Evolutionary conservation across 2,329 filamentous ascomycete genomes (phyloP).

Genomic region (Aspergillus sp.): DNA sequence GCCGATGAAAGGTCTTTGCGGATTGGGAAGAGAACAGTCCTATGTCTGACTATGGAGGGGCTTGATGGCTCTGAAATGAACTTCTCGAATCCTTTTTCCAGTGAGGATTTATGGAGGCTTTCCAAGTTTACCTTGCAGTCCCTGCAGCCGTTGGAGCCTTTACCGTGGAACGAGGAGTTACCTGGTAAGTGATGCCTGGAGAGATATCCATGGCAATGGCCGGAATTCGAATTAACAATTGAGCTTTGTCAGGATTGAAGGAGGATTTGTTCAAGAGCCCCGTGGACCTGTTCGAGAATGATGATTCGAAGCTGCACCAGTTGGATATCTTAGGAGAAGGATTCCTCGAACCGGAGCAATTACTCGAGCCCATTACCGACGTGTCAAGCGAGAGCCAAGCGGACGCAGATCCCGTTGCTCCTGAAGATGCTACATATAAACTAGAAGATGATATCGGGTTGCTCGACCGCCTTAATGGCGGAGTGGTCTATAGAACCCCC

Average conservation of each 20-base stretch:
- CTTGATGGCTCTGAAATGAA: conserved; percentile 12
- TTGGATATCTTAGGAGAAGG: conserved; percentile 26
- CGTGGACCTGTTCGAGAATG: conserved; percentile 14
- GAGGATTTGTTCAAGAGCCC: conserved; percentile 17
- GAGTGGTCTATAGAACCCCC: conserved; percentile 7
- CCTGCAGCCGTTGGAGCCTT: conserved; percentile 28
- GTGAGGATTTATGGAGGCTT: conserved; percentile 30
- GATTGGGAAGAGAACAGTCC: no score
- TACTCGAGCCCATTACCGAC: conserved; percentile 13
- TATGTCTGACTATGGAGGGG: conserved; percentile 15
- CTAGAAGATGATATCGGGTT: conserved; percentile 28
- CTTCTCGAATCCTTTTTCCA: conserved; percentile 23
- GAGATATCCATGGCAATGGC: neutral
- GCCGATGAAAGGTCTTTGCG: neutral
- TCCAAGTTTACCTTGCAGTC: conserved; percentile 31
- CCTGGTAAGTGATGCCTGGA: conserved; percentile 20
- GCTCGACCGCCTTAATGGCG: conserved; percentile 17
- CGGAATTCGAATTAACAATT: neutral
- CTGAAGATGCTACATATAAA: conserved; percentile 12
- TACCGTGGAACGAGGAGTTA: conserved; percentile 28
- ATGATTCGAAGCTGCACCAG: conserved; percentile 21
- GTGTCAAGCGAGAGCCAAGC: conserved; percentile 13
- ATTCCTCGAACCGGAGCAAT: conserved; percentile 11
- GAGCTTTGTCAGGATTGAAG: conserved; percentile 14
- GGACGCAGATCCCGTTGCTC: conserved; percentile 14